Evolutionary conservation across 1,284 basidiomycete genomes (phyloP).

Genomic region (Termitomyces sp.): DNA sequence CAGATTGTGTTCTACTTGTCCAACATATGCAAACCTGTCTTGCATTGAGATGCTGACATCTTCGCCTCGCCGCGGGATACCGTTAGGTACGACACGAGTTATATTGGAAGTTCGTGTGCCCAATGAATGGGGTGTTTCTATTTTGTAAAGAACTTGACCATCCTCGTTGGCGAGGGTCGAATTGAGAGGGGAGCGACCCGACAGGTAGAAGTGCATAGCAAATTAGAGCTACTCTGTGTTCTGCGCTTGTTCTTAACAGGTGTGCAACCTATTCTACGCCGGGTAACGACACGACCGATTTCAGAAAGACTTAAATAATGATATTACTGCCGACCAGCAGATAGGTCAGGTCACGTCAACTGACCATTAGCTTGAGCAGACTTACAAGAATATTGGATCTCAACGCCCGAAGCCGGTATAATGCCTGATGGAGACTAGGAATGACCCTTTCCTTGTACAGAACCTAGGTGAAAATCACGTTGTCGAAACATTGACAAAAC

Average conservation of each 20-base stretch:
- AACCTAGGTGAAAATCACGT: background rate
- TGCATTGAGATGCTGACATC: slow-evolving; percentile 3
- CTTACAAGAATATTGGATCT: no score
- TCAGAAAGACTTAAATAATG: no score
- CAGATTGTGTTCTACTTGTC: slow-evolving; percentile 25
- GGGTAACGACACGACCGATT: no score
- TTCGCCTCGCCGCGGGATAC: background rate
- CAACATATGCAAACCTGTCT: slow-evolving; percentile 24
- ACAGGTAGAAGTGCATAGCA: slow-evolving; percentile 23
- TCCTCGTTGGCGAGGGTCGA: slow-evolving; percentile 22
- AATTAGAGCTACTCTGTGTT: background rate
- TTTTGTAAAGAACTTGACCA: slow-evolving; percentile 25
- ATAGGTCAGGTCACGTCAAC: no score
- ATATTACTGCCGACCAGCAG: no score
- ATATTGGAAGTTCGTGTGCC: slow-evolving; percentile 14
- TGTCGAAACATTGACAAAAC: no score
- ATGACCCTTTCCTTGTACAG: background rate
- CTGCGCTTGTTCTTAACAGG: background rate
- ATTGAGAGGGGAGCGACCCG: slow-evolving; percentile 18
- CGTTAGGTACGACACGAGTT: slow-evolving; percentile 14
- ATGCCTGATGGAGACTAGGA: no score
- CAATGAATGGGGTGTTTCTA: slow-evolving; percentile 17
- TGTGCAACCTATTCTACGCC: no score
- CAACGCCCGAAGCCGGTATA: no score
- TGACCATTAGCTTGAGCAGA: no score